Base-by-base conservation (phyloP, 1,284 basidiomycete species). In the Cryptococcus depauperatus region DNA sequence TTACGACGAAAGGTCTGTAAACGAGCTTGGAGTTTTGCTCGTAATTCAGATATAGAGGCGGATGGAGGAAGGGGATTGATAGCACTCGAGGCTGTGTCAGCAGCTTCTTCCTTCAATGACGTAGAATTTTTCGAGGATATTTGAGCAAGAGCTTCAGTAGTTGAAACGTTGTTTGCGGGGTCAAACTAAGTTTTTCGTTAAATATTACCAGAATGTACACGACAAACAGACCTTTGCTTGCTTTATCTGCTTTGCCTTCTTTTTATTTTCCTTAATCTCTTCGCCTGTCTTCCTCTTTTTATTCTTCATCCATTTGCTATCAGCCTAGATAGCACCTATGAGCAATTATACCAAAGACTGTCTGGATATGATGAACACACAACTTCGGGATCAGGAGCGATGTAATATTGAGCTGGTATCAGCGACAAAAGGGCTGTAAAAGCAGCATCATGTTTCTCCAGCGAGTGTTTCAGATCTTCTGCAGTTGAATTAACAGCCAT, bases 401-500 rank as follows among this genome's bases (percentile, higher is more conserved):
- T 74, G 69, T 93, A 95, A 65, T 85, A 89, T 73, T 83, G 83
- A 8, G 88, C 79, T 0, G 90, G 90, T 48, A 95, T 92, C 33
- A 92, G 77, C 39, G 77, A 79, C 3, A 93, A 73, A 1, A 93
- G 74, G 0, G 79, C 75, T 60, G 88, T 85, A 57, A 95, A 93
- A 0, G 80, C 79, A 29, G 78, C 77, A 64, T 95, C 92, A 71
- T 92, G 87, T 40, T 73, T 73, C 62, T 88, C 83, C 32, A 95
- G 72, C 3, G 85, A 88, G 6, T 75, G 70, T 43, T 78, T 75
- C 5, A 90, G 75, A 0, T 72, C 73, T n/a, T n/a, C n/a, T n/a
- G n/a, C n/a, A n/a, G n/a, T n/a, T n/a, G n/a, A n/a, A n/a, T n/a
- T n/a, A n/a, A n/a, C n/a, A n/a, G n/a, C n/a, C n/a, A n/a, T n/a